Conservation (phyloP, 2,329 filamentous ascomycete genomes). For the Xylariaceae sp. region DNA sequence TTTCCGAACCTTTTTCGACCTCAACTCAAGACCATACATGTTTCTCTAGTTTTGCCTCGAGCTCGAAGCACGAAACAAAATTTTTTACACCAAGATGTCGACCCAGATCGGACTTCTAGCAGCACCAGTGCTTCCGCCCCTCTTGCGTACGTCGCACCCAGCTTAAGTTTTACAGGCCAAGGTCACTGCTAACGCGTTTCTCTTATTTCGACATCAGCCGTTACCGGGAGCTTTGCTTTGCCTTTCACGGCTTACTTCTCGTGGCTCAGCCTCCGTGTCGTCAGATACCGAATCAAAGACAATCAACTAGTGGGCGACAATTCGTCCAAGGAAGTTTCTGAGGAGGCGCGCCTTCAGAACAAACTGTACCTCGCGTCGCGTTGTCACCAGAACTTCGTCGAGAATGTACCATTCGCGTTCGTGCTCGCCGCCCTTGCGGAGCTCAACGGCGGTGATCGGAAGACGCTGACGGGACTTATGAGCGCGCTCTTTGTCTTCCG, state of each 20-base stretch:
- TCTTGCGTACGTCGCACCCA: conserved; percentile 27
- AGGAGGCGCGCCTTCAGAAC: conserved; percentile 23
- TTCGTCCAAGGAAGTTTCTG: conserved; percentile 25
- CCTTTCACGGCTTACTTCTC: conserved; percentile 42
- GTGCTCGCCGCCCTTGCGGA: conserved; percentile 40
- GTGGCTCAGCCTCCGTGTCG: conserved; percentile 39
- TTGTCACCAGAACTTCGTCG: conserved; percentile 40
- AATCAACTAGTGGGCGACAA: conserved; percentile 39
- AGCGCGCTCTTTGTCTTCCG: conserved; percentile 37
- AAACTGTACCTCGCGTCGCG: conserved; percentile 36
- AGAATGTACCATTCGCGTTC: conserved; percentile 43
- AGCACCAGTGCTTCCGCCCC: conserved; percentile 26
- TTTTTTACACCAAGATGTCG: conserved; percentile 20
- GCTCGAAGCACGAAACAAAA: too few relatives aligned
- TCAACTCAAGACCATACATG: too few relatives aligned
- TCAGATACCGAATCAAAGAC: conserved; percentile 34
- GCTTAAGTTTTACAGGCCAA: neutral
- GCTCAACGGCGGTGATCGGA: conserved; percentile 41
- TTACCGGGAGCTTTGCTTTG: conserved; percentile 41
- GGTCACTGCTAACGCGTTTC: neutral
- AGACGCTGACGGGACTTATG: conserved; percentile 32
- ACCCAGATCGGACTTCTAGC: conserved; percentile 21
- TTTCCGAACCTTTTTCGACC: too few relatives aligned
- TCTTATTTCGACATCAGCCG: conserved; percentile 29
- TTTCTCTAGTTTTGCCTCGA: too few relatives aligned